These are phyloP conservation scores for Lecanoromycetidae sp. DNA, from an alignment of 2,329 filamentous ascomycete species.

Conservation along the genomic window DNA sequence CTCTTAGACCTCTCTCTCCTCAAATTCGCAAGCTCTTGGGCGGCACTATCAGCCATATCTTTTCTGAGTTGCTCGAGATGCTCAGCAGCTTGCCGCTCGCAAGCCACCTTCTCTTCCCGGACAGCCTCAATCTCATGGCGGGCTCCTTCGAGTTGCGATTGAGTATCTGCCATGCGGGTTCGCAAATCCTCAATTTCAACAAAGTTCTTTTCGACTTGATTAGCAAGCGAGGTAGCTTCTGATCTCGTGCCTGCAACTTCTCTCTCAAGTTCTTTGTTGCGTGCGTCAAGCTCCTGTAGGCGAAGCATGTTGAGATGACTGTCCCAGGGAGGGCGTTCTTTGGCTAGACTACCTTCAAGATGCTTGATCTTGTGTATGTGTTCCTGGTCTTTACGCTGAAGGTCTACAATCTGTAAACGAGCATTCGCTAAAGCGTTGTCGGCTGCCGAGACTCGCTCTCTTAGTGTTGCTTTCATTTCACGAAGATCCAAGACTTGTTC, in stretches of 20 bases:
- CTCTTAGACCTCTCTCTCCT: not conserved
- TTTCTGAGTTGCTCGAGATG: not conserved
- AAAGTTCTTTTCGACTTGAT: not conserved
- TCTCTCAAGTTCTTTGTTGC: conserved; percentile 1
- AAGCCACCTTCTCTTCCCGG: not conserved
- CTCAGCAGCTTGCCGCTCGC: not conserved
- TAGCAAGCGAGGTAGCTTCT: not conserved
- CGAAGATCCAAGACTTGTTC: conserved; percentile 16
- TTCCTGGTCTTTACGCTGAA: conserved; percentile 4
- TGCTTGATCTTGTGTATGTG: conserved; percentile 2
- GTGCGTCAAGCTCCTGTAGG: conserved; percentile 12
- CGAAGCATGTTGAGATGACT: conserved; percentile 3
- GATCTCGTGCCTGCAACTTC: not conserved
- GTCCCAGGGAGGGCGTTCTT: not conserved
- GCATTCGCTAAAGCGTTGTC: conserved; percentile 10
- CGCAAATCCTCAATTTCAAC: not conserved
- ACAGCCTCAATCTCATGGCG: not conserved
- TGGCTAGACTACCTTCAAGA: conserved; percentile 3
- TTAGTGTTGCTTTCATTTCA: conserved; percentile 13
- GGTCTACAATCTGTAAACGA: conserved; percentile 1
- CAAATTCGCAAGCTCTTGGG: not conserved
- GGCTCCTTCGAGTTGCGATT: not conserved
- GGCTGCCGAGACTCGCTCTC: conserved; percentile 13
- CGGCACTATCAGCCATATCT: not conserved
- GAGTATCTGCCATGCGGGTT: not conserved